Evolutionary conservation across 495 filamentous ascomycete species (phyloP), one percentile per base, ranked within the genome.

Genomic region (Parmelia sp.): DNA sequence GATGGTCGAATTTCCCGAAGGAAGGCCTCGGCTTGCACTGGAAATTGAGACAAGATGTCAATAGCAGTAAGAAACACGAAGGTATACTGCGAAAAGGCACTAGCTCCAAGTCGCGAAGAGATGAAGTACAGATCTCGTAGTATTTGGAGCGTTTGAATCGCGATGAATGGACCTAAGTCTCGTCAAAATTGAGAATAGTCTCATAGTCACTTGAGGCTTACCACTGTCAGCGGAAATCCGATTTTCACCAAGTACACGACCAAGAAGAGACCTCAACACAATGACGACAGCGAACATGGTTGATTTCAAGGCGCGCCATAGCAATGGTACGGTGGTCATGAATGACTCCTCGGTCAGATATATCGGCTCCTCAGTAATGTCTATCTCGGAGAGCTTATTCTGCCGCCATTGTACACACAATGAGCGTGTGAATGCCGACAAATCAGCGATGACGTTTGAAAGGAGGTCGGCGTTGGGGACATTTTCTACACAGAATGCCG

Each of bases 51-150:
- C 7, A 98, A 80, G 47, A 91, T 89, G 70, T 98, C 94, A 62
- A 97, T 86, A n/a, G 93, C 88, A 15, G 90, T 84, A 37, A 96
- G 82, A 66, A 88, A 89, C 49, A 91, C 90, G 71, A 96, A 98
- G 8, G 81, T 86, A 69, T 93, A 89, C 68, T 92, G 88, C 4
- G 88, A 87, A 62, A 92, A 93, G 0, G 85, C 79, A 66, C 85
- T 84, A 35, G 85, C 82, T 15, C 90, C 90, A 27, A 89, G 79
- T 25, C 90, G 85, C 21, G 88, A 89, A 2, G 92, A 90, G 62
- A 97, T 84, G 70, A 97, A 98, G 71, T 91, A 91, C 27, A 97
- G 75, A 69, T 91, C 89, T 49, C 90, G 85, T 42, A 98, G 86
- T 21, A 84, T 86, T 57, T 89, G 84, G 35, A 98, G 85, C 10